Evolutionary conservation across 345 rosid species (phyloP), one percentile per base, ranked within the genome.

Genomic region (Salix koriyanagi): DNA sequence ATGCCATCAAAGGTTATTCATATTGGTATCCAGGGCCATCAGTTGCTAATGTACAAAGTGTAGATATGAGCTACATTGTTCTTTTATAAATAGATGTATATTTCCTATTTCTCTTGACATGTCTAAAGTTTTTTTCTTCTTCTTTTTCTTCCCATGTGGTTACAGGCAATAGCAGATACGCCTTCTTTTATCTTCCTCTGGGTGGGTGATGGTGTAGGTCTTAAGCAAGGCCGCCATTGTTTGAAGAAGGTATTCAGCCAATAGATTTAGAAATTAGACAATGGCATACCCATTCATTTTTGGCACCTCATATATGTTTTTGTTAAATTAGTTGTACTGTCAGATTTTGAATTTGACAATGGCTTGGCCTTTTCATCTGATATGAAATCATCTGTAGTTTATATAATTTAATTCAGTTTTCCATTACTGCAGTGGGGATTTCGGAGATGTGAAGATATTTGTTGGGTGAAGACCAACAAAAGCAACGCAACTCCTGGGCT

Each of bases 391-490:
- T 65, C 36, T 25, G 12, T 34, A 10, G 15, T 18, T 21, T 70
- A 8, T 21, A 48, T 71, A 21, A 28, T 65, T 75, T 68, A 62
- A 25, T 14, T 62, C 32, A 14, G 36, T 61, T 74, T 32, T 19
- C 46, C 14, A 52, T 28, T 15, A 42, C 39, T 62, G 72, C 86
- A 94, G 99, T 96, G 99, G 99, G 99, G 99, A 69, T 96, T 92
- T 73, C 85, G 99, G 78, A 94, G 99, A 84, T 96, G 99, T 75
- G 98, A 96, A 75, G 99, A 96, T 85, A 96, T 96, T 67, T 96
- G 99, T 71, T 96, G 99, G 99, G 99, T 96, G 79, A 96, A 96
- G 85, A 96, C 99, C 58, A 96, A 96, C 88, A 96, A 96, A 84
- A 85, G 79, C n/a, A 94, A 85, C 86, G 93, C 98, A 81, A 90